Evolutionary conservation across 106 monocot species (phyloP), one percentile per base, ranked within the genome.

Genomic region (Apostasia ramifera): DNA sequence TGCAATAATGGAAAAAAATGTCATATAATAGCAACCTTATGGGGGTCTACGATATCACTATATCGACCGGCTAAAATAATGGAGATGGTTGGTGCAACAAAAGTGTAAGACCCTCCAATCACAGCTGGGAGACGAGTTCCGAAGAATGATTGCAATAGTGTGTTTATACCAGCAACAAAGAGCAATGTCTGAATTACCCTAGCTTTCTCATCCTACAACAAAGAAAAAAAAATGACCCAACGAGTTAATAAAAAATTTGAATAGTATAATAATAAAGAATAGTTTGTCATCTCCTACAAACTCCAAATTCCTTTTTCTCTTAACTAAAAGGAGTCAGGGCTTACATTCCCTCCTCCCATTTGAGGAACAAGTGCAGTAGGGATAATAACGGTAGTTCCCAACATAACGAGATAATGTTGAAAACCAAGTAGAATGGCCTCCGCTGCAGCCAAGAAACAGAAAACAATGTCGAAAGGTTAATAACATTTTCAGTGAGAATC

Each of bases 311-410:
- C 50, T 50, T 5, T 50, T 50, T 50, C 6, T 50, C 50, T 8
- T 50, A 50, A 50, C 50, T 50, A 50, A 50, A 2, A 3, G 8
- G 8, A 14, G 15, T 40, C 43, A 8, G n/a, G 5, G 38, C 76
- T 76, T 78, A 87, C 87, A 75, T 83, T 81, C 69, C 80, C 87
- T 74, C 87, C 87, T 15, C 87, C 87, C 87, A 87, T 87, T 69
- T 87, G 87, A 61, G 87, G 87, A 70, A 87, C 87, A 61, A 87
- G 87, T 8, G 87, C 87, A 56, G 80, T 78, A 52, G 87, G 87
- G 15, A 87, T 87, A 75, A 87, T 87, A 63, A 87, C 87, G 53
- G 87, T 83, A 47, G 87, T 87, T 48, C 87, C 87, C 0, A 87
- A 78, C 87, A 87, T 83, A 59, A 87, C 83, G 26, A 87, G 55